A percentile compares a stretch with the other conserved stretches of the same genome.
Evolutionary conservation across 345 rosid genomes (phyloP).

Genomic region (Lepidium africanum): DNA sequence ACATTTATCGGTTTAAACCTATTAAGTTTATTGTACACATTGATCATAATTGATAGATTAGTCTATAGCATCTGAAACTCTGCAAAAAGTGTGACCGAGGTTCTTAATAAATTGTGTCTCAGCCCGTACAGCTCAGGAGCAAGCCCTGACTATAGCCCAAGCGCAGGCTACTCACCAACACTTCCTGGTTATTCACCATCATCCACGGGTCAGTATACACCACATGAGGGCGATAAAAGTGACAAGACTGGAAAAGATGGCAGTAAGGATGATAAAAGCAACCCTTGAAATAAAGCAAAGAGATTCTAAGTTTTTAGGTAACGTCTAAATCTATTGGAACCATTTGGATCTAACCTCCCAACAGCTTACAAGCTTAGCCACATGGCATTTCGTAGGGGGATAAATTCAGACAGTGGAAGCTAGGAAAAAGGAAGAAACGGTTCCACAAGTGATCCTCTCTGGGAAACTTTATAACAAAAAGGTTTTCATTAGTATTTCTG

Average conservation of each 20-base stretch:
- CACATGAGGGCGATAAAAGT: conserved; percentile 51
- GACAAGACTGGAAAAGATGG: conserved; percentile 36
- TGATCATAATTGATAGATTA: not conserved
- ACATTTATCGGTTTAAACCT: not conserved
- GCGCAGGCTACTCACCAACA: conserved; percentile 82
- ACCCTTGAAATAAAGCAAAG: conserved; percentile 6
- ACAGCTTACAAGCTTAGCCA: not conserved
- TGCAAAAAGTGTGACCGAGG: not conserved
- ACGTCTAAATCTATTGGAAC: conserved; percentile 1
- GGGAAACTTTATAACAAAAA: not conserved
- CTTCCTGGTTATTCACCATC: conserved; percentile 79
- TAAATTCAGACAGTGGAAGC: not conserved
- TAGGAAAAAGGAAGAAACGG: conserved; percentile 10
- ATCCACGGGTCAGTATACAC: conserved; percentile 72
- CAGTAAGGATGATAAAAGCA: conserved; percentile 19
- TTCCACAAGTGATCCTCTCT: not conserved
- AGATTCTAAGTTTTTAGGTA: conserved; percentile 1
- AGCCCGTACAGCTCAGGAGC: conserved; percentile 77
- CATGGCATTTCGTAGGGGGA: conserved; percentile 5
- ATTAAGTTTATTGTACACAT: not conserved
- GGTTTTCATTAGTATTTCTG: not conserved
- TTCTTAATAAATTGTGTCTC: not conserved
- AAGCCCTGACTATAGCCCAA: conserved; percentile 74
- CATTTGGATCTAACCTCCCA: not conserved
- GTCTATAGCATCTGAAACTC: not conserved